Evolutionary conservation across 2,329 filamentous ascomycete species (phyloP), one percentile per base, ranked within the genome.

Genomic region (Tolypocladium ophioglossoides): DNA sequence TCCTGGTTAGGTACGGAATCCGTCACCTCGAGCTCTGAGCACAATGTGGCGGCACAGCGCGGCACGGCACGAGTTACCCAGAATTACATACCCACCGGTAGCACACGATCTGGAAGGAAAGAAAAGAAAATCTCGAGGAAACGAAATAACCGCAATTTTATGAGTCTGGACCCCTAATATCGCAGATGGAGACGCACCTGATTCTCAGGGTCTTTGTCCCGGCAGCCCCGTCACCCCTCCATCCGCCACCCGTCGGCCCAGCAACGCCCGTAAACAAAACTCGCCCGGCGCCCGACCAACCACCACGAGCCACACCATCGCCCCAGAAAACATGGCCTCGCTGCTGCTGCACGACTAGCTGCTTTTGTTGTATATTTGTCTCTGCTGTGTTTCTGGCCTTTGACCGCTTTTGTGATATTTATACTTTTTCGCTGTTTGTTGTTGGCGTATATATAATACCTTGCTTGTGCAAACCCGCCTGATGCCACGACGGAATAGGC

Each of bases 241-340:
- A 5, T 16, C 35, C 12, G n/a, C 24, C 40, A 3, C 24, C 7
- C 47, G 53, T 70, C 61, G 64, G 62, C 68, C 61, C 59, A 58
- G 67, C 68, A 70, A 70, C 68, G 32, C 53, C 40, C 20, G 64
- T 70, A 67, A 70, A 70, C 68, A 70, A 67, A 60, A 49, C 41
- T 22, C 9, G 3, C 12, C 30, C 18, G 22, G n/a, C 11, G 4
- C 48, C 57, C 48, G 49, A 50, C 51, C 34, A 50, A 38, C 49
- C 51, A 50, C 35, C 44, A 38, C 18, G 18, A 46, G 35, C 52
- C 37, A 51, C 22, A 24, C 35, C 35, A n/a, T 20, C 35, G 37
- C 14, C 22, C 50, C 37, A 20, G 37, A 32, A 41, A 51, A 27
- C 37, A 32, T 27, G 50, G 37, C 38, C 24, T 51, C 50, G 50